A percentile compares a stretch with the other conserved stretches of the same genome.
Conservation (phyloP, 192 early-diverging fungal species). For the Rhizophagus prolifer region DNA sequence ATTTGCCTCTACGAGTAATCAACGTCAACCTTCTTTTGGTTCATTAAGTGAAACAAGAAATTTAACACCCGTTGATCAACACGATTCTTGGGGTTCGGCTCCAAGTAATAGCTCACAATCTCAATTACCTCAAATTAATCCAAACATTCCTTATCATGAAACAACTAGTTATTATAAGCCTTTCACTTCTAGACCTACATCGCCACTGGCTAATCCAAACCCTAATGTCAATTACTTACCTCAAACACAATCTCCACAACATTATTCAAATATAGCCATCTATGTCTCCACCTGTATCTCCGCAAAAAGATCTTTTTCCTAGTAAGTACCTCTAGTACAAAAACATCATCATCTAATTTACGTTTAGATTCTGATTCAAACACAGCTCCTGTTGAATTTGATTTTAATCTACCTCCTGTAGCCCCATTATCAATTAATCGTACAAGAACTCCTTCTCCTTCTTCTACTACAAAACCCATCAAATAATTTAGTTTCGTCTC, state of each 20-base stretch:
- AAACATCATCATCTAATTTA: neutral
- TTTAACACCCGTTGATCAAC: neutral
- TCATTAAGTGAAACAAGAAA: neutral
- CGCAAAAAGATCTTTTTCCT: neutral
- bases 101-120: neutral
- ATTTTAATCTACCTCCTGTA: neutral
- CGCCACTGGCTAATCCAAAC: too few relatives aligned
- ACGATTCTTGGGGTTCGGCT: neutral
- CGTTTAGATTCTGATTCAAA: neutral
- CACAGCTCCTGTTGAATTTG: neutral
- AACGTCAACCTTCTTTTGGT: neutral
- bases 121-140: neutral
- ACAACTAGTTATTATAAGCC: too few relatives aligned
- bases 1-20: neutral
- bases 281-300: neutral
- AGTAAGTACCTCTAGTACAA: neutral
- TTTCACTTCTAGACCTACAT: neutral
- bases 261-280: neutral
- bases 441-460: neutral
- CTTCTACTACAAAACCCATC: neutral
- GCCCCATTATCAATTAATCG: neutral
- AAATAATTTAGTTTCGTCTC: neutral
- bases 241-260: neutral
- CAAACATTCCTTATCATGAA: neutral
- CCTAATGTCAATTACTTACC: neutral